Evolutionary conservation across 2,329 filamentous ascomycete genomes (phyloP).

Genomic region (Sarocladiaceae sp.): DNA sequence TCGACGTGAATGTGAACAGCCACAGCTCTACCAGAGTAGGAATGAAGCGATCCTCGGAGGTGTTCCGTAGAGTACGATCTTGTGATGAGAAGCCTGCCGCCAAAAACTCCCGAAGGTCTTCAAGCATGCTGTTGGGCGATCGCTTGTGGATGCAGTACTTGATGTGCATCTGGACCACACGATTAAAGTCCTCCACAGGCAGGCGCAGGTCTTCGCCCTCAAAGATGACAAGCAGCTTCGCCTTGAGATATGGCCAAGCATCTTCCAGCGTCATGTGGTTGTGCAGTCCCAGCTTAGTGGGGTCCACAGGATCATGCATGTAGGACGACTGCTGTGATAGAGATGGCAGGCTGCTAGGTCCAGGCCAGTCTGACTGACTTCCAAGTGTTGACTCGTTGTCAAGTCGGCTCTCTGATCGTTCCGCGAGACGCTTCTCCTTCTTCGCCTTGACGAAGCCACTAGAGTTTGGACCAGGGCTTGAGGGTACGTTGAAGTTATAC

Average conservation of each 20-base stretch:
- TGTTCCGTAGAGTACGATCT: conserved; percentile 72
- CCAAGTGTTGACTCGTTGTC: conserved; percentile 44
- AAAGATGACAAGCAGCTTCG: conserved; percentile 70
- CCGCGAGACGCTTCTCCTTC: conserved; percentile 72
- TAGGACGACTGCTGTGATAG: conserved; percentile 33
- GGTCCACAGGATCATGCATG: conserved; percentile 48
- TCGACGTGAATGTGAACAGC: conserved; percentile 85
- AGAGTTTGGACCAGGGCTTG: conserved; percentile 60
- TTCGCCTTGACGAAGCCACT: conserved; percentile 73
- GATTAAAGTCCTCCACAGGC: conserved; percentile 80
- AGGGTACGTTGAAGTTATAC: conserved; percentile 71
- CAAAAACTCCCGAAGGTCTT: conserved; percentile 70
- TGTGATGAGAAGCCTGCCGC: conserved; percentile 79
- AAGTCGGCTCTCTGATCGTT: conserved; percentile 47
- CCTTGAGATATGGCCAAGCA: conserved; percentile 75
- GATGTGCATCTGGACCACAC: conserved; percentile 71
- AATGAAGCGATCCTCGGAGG: conserved; percentile 82
- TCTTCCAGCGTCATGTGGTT: conserved; percentile 69
- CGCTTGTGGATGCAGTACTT: conserved; percentile 71
- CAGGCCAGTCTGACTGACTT: conserved; percentile 41
- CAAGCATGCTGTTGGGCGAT: conserved; percentile 62
- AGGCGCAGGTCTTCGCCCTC: conserved; percentile 73
- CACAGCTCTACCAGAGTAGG: conserved; percentile 88
- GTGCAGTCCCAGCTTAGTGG: conserved; percentile 50
- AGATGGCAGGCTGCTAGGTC: conserved; percentile 45